Evolutionary conservation across 768 basidiomycete species (phyloP).

Genomic region (Hysterangium stoloniferum): DNA sequence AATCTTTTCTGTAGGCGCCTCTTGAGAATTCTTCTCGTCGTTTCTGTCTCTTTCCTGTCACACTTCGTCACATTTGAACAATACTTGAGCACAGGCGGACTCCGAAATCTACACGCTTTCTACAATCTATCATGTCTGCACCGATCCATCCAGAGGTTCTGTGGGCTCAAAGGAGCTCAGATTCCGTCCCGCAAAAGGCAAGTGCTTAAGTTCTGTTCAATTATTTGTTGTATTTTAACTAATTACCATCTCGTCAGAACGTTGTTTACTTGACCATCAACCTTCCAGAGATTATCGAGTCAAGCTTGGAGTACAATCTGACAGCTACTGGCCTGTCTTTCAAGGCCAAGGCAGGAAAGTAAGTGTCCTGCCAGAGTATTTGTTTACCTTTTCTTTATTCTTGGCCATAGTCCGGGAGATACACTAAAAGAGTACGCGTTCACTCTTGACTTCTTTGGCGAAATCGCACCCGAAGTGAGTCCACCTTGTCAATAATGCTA

Average conservation of each 20-base stretch:
- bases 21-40: too few species aligned
- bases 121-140: slow-evolving; percentile 32
- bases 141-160: slow-evolving; percentile 73
- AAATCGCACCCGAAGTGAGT: slow-evolving; percentile 71
- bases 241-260: slow-evolving; percentile 51
- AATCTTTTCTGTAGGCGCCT: too few species aligned
- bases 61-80: too few species aligned
- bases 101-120: too few species aligned
- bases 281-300: slow-evolving; percentile 60
- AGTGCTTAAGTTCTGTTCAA: slow-evolving; percentile 12
- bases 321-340: slow-evolving; percentile 52
- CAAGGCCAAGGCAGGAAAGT: slow-evolving; percentile 61
- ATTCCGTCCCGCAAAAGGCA: slow-evolving; percentile 58
- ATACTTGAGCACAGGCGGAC: too few species aligned
- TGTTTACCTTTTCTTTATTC: slow-evolving; percentile 10
- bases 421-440: slow-evolving; percentile 66
- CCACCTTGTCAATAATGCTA: neutral
- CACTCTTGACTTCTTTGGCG: slow-evolving; percentile 64
- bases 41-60: too few species aligned
- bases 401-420: slow-evolving; percentile 28
- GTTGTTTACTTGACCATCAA: slow-evolving; percentile 80
- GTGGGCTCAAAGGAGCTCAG: slow-evolving; percentile 91
- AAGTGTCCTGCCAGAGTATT: slow-evolving; percentile 20
- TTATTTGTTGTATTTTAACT: neutral
- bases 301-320: slow-evolving; percentile 52